Base-by-base conservation (phyloP, 2,329 filamentous ascomycete species). In the Pseudogymnoascus sp. region DNA sequence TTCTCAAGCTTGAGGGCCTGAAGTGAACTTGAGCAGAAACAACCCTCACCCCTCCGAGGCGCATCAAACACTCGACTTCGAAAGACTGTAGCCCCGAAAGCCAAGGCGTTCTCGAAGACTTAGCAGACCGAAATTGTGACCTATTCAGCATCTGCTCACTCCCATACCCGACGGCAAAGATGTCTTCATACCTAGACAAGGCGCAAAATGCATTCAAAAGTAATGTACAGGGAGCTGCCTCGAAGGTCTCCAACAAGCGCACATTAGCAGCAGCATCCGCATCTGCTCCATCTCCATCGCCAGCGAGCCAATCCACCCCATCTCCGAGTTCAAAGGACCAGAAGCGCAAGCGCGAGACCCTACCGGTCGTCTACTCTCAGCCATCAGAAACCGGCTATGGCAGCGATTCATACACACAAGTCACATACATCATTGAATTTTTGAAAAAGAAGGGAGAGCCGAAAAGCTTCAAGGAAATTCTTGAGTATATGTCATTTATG, bases 381-480 rank as follows among this genome's bases (percentile, higher is more conserved):
- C 90, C 90, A 19, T 82, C 84, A 66, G 86, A 88, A 70, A 90
- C 86, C 14, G 88, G 87, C 71, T 90, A 87, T 60, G 91, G 92
- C 67, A 82, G 82, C 64, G 88, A 93, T 74, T 86, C 94, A 73
- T 87, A 91, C 79, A 95, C 92, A 11, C 90, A 96, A 74, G 87
- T 97, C 72, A 84, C 89, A 63, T 96, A 92, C 76, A 91, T 91
- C 19, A 87, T 96, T 72, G 86, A 92, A 66, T 90, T 91, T 73
- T 84, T 96, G 64, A 88, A 88, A 76, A 87, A 87, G 72, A 86
- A 88, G 72, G 84, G 84, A 63, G 78, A 85, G 64, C 78, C 88
- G 62, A 84, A 92, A 72, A 83, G 82, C 36, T 89, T 95, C 64
- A 78, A 83, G 58, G 88, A 93, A 66, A 88, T 97, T 68, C 83